These are phyloP conservation scores for Tympanopsis confertula DNA, from an alignment of 2,329 filamentous ascomycete species.

Conservation along the genomic window DNA sequence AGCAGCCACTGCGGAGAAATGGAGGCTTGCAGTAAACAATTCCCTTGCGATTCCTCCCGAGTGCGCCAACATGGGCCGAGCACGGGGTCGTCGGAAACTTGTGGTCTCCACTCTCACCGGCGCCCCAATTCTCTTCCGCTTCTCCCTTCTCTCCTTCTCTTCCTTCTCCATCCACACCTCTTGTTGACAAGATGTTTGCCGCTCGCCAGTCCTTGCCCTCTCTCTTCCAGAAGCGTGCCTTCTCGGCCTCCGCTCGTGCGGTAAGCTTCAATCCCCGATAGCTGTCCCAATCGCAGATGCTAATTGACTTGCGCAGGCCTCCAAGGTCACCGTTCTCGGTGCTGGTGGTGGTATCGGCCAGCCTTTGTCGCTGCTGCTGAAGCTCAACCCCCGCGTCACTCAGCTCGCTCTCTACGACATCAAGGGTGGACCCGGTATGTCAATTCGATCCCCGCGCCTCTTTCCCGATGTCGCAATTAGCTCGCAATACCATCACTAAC, in stretches of 20 bases:
- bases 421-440: constrained; percentile 78
- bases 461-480: too few species aligned
- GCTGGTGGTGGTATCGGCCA: constrained; percentile 97
- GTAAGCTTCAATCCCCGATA: neutral
- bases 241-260: constrained; percentile 68
- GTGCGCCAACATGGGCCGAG: too few species aligned
- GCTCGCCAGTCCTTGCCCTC: constrained; percentile 31
- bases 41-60: too few species aligned
- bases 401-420: constrained; percentile 98
- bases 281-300: neutral
- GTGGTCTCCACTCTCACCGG: too few species aligned
- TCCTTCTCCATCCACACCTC: neutral
- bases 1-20: too few species aligned
- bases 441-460: too few species aligned
- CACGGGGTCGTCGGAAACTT: too few species aligned
- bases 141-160: neutral
- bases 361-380: constrained; percentile 91
- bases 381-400: constrained; percentile 91
- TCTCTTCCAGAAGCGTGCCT: constrained; percentile 60
- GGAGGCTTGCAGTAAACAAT: too few species aligned
- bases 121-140: neutral
- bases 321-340: constrained; percentile 95
- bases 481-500: too few species aligned
- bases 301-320: constrained; percentile 53
- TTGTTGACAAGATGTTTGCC: constrained; percentile 57